Evolutionary conservation across 169 alveolate genomes (phyloP).

Genomic region (Blepharisma undulans): DNA sequence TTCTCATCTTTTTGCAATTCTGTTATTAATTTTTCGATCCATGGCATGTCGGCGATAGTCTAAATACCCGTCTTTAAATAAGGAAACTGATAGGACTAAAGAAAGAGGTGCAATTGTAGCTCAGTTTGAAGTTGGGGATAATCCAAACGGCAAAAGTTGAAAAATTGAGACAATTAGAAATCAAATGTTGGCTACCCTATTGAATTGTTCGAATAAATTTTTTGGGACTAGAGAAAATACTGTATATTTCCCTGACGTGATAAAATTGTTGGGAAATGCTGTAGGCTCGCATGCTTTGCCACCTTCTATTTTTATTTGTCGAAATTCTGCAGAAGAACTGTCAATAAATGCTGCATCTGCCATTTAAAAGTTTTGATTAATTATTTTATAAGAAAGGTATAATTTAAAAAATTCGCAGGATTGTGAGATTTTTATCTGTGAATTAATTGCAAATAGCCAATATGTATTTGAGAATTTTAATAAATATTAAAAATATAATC

Average conservation of each 20-base stretch:
- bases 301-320: conserved; percentile 29
- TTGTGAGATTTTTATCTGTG: not conserved
- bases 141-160: conserved; percentile 48
- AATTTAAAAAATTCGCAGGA: too few relatives aligned
- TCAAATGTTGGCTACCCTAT: conserved; percentile 52
- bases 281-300: conserved; percentile 6
- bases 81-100: conserved; percentile 75
- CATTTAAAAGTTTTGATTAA: not conserved
- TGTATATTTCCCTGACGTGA: conserved; percentile 53
- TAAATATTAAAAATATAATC: too few relatives aligned
- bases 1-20: not conserved
- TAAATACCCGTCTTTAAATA: conserved; percentile 79
- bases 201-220: conserved; percentile 56
- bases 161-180: conserved; percentile 54
- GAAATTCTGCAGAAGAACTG: not conserved
- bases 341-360: not conserved
- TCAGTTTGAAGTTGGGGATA: conserved; percentile 43
- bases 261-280: conserved; percentile 29
- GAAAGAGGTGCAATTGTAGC: conserved; percentile 45
- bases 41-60: conserved; percentile 70
- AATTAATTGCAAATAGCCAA: not conserved
- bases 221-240: conserved; percentile 55
- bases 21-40: conserved; percentile 63
- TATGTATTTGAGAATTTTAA: not conserved
- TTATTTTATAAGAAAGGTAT: not conserved